Conservation (phyloP, 1,284 basidiomycete genomes). For the Lignosus rhinocerotis region DNA sequence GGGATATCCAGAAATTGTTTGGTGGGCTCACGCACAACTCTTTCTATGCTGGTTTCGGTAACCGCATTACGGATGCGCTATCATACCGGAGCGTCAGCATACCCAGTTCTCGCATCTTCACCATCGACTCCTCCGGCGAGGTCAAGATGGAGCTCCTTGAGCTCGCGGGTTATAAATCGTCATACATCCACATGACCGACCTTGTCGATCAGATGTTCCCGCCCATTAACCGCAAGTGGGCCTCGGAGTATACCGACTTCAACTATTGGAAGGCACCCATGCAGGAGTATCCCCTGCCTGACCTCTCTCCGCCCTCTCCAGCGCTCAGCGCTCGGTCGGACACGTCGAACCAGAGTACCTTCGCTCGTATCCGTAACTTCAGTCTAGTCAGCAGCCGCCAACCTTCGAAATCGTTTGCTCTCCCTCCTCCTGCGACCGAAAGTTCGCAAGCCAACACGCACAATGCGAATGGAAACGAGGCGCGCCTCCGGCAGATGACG, state of each 20-base stretch:
- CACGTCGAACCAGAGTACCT: conserved; percentile 67
- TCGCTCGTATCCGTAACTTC: conserved; percentile 83
- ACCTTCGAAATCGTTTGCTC: conserved; percentile 31
- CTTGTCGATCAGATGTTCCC: conserved; percentile 99
- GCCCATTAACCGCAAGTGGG: conserved; percentile 86
- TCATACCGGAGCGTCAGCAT: conserved; percentile 96
- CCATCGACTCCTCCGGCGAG: conserved; percentile 93
- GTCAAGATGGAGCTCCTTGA: conserved; percentile 98
- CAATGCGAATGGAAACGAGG: conserved; percentile 21
- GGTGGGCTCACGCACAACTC: conserved; percentile 71
- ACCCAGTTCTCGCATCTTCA: conserved; percentile 94
- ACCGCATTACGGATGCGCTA: conserved; percentile 96
- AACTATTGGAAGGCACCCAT: conserved; percentile 93
- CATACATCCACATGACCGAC: conserved; percentile 98
- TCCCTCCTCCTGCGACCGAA: conserved; percentile 34
- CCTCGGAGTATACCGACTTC: conserved; percentile 94
- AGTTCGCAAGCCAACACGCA: conserved; percentile 26
- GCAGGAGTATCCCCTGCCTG: conserved; percentile 81
- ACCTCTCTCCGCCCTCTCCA: conserved; percentile 89
- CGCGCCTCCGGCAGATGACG: conserved; percentile 64
- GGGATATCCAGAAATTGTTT: conserved; percentile 95
- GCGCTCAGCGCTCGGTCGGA: conserved; percentile 92
- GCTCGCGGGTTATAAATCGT: conserved; percentile 95
- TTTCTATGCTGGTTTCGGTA: conserved; percentile 98
- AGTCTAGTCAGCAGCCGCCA: conserved; percentile 64